phyloP scores from a whole-genome alignment of 2,329 filamentous ascomycete species.

The Xylariaceae sp. region DNA sequence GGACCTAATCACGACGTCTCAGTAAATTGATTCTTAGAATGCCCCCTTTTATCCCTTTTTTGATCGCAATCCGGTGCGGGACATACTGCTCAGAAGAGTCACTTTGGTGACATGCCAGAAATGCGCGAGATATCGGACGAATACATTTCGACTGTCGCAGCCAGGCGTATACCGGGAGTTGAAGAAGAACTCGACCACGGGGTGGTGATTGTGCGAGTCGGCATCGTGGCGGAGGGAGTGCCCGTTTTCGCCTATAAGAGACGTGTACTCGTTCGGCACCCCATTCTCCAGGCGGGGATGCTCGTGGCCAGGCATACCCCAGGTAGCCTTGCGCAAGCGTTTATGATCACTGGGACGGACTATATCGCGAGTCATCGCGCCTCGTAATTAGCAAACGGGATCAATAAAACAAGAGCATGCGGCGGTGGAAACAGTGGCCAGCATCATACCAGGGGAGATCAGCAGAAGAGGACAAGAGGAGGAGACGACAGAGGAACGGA shows the following conservation, averaged over 20 bases:
- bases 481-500: no score
- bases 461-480: neutral
- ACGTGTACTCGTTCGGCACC: conserved; percentile 25
- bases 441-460: conserved; percentile 7
- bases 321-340: conserved; percentile 25
- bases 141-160: conserved; percentile 42
- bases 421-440: neutral
- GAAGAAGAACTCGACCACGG: conserved; percentile 43
- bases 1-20: conserved; percentile 39
- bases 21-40: conserved; percentile 3
- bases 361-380: conserved; percentile 28
- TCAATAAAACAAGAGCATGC: neutral
- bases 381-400: conserved; percentile 27
- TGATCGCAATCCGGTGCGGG: neutral
- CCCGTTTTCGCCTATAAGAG: conserved; percentile 24
- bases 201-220: conserved; percentile 25
- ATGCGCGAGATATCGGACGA: conserved; percentile 43
- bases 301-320: conserved; percentile 10
- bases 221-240: conserved; percentile 17
- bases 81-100: conserved; percentile 55
- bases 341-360: conserved; percentile 28
- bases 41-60: neutral
- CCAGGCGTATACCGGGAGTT: conserved; percentile 48
- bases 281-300: conserved; percentile 23
- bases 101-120: conserved; percentile 53